These are phyloP conservation scores for Coemansia biformis DNA, from an alignment of 192 early-diverging fungal species.

Conservation along the genomic window DNA sequence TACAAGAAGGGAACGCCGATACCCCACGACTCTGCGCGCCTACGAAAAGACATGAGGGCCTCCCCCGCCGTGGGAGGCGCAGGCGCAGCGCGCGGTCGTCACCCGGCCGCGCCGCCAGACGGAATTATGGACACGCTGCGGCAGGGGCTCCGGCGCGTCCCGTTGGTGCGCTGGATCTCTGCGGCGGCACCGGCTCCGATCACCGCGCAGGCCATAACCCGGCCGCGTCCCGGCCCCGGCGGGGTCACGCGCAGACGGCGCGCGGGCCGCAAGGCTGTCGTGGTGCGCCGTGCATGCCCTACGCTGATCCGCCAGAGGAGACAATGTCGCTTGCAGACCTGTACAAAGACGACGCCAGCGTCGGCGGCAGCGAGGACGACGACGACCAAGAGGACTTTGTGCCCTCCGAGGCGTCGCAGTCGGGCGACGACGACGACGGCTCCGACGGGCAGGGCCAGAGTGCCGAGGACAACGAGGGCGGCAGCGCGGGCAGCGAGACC, in stretches of 20 bases:
- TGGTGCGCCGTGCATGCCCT: too few relatives aligned
- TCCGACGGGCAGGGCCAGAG: not conserved
- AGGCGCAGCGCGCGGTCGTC: not conserved
- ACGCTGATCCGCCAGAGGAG: too few relatives aligned
- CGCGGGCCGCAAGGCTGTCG: too few relatives aligned
- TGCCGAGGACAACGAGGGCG: slow-evolving; percentile 4
- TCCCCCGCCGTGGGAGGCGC: not conserved
- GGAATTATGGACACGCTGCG: not conserved
- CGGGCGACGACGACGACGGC: slow-evolving; percentile 8
- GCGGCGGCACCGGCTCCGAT: too few relatives aligned
- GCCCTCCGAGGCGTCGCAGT: slow-evolving; percentile 14
- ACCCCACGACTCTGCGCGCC: slow-evolving; percentile 20
- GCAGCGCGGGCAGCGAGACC: not conserved
- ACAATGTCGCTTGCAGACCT: slow-evolving; percentile 45
- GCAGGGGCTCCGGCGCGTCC: not conserved
- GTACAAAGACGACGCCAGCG: slow-evolving; percentile 20
- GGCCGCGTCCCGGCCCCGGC: too few relatives aligned
- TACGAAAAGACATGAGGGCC: slow-evolving; percentile 13
- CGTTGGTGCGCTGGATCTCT: not conserved
- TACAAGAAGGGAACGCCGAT: not conserved
- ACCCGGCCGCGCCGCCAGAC: not conserved
- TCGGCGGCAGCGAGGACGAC: slow-evolving; percentile 3
- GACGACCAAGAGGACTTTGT: slow-evolving; percentile 40
- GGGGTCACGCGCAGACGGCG: too few relatives aligned
- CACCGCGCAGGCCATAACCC: too few relatives aligned